Conservation (phyloP, 148 eudicot species). For the Drosera capensis region DNA sequence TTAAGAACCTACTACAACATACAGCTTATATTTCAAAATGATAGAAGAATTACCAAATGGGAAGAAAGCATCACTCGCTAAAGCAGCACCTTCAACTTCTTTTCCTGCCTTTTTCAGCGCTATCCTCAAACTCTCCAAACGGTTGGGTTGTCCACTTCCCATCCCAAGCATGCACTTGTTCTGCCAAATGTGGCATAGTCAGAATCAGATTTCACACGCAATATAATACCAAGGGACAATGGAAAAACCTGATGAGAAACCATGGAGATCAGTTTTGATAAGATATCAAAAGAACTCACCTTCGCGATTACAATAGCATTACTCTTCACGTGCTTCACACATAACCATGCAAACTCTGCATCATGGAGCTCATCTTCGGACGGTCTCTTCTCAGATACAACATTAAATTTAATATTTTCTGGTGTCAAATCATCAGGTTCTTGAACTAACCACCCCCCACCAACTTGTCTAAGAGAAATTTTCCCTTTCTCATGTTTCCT, state of each 20-base stretch:
- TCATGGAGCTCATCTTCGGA: constrained; percentile 54
- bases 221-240: too few species aligned
- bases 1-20: too few species aligned
- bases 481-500: constrained; percentile 66
- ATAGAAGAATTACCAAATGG: constrained; percentile 57
- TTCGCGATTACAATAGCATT: constrained; percentile 94
- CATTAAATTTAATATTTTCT: constrained; percentile 54
- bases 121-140: constrained; percentile 83
- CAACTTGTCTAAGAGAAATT: constrained; percentile 84
- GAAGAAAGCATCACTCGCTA: constrained; percentile 99
- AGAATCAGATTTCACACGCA: too few species aligned
- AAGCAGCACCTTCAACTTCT: constrained; percentile 82
- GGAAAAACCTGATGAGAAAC: not conserved
- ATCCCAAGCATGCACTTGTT: constrained; percentile 84
- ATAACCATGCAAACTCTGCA: constrained; percentile 94
- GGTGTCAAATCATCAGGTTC: constrained; percentile 86
- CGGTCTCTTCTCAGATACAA: constrained; percentile 48
- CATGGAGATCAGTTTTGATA: not conserved
- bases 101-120: constrained; percentile 89
- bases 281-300: constrained; percentile 23
- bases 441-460: constrained; percentile 97
- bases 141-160: constrained; percentile 99
- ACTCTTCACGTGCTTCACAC: constrained; percentile 97
- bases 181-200: constrained; percentile 18
- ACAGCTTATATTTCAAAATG: not conserved